phyloP scores from a whole-genome alignment of 495 filamentous ascomycete species.

The Lasiosphaeria hispida region DNA sequence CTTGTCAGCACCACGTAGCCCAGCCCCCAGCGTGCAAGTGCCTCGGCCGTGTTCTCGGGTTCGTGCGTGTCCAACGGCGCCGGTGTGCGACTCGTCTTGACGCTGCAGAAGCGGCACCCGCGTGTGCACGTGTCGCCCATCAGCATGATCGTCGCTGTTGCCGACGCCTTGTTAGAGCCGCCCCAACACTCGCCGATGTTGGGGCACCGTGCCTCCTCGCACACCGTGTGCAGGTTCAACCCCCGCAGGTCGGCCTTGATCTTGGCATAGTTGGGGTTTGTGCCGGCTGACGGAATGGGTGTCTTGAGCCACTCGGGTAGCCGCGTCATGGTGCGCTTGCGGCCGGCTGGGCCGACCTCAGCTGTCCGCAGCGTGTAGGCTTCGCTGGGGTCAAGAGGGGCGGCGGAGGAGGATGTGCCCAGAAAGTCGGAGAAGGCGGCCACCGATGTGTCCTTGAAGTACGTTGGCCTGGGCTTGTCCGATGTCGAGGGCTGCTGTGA shows the following conservation, averaged over 20 bases:
- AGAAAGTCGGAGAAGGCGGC: slow-evolving; percentile 87
- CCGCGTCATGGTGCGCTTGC: slow-evolving; percentile 82
- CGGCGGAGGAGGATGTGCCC: slow-evolving; percentile 34
- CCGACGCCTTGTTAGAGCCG: slow-evolving; percentile 78
- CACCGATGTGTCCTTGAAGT: slow-evolving; percentile 81
- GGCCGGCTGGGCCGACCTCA: slow-evolving; percentile 76
- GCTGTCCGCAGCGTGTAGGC: slow-evolving; percentile 71
- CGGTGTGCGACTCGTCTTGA: slow-evolving; percentile 81
- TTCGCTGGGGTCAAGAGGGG: slow-evolving; percentile 50
- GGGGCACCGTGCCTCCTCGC: slow-evolving; percentile 94
- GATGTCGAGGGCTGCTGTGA: slow-evolving; percentile 3
- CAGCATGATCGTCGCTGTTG: slow-evolving; percentile 97
- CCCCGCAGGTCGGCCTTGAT: slow-evolving; percentile 92
- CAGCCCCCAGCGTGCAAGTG: slow-evolving; percentile 85
- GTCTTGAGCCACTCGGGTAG: slow-evolving; percentile 96
- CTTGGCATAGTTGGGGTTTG: slow-evolving; percentile 75
- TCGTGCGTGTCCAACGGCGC: slow-evolving; percentile 90
- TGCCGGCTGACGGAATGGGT: slow-evolving; percentile 73
- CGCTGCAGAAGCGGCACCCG: slow-evolving; percentile 93
- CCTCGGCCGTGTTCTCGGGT: slow-evolving; percentile 94
- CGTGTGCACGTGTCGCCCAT: slow-evolving; percentile 99
- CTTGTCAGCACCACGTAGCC: slow-evolving; percentile 93
- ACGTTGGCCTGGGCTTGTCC: slow-evolving; percentile 53
- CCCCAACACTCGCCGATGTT: slow-evolving; percentile 99
- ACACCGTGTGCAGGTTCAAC: slow-evolving; percentile 88